Conservation (phyloP, 2,329 filamentous ascomycete species). For the Lasiodiplodia hormozganensis region DNA sequence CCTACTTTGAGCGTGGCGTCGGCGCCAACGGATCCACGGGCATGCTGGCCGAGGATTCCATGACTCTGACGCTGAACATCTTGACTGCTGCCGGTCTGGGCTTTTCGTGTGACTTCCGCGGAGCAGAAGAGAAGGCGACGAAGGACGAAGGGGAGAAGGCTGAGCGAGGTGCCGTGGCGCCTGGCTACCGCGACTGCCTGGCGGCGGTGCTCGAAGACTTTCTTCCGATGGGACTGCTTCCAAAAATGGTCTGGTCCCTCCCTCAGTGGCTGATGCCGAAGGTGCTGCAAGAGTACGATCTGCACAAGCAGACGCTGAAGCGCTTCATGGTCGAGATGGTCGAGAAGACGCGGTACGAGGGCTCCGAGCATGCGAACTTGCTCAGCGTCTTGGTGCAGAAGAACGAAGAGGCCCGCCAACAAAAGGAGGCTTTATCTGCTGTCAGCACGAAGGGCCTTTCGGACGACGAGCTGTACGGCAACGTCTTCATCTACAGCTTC, state of each 20-base stretch:
- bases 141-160: background rate
- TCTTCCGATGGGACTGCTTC: conserved; percentile 27
- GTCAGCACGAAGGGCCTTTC: conserved; percentile 57
- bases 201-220: conserved; percentile 39
- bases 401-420: conserved; percentile 17
- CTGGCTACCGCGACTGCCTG: conserved; percentile 36
- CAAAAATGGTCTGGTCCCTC: conserved; percentile 29
- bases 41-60: conserved; percentile 39
- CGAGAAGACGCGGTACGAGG: conserved; percentile 10
- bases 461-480: conserved; percentile 38
- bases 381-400: conserved; percentile 18
- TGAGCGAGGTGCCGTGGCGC: conserved; percentile 25
- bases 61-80: conserved; percentile 47
- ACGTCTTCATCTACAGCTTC: conserved; percentile 42
- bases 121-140: background rate
- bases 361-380: conserved; percentile 17
- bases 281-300: background rate
- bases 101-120: conserved; percentile 35
- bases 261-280: conserved; percentile 17
- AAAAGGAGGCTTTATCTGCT: background rate
- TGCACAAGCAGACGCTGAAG: background rate
- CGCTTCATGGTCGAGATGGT: conserved; percentile 10
- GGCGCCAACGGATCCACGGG: background rate
- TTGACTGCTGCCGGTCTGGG: conserved; percentile 48
- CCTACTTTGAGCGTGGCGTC: conserved; percentile 27